phyloP scores from a whole-genome alignment of 345 rosid genomes.

The Eucalyptus regnans region DNA sequence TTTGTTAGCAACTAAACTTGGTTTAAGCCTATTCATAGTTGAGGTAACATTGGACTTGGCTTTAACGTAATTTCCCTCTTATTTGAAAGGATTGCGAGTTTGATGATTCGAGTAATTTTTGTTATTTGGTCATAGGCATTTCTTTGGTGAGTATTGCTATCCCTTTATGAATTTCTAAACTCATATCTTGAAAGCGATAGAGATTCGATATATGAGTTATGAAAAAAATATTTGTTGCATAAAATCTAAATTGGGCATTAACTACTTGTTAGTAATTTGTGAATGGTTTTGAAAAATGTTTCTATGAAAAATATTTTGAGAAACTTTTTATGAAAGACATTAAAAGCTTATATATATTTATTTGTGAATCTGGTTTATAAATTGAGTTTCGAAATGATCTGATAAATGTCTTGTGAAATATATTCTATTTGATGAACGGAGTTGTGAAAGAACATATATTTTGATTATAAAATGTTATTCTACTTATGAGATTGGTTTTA shows the following conservation, averaged over 20 bases:
- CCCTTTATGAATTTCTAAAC: not conserved
- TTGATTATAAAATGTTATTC: not conserved
- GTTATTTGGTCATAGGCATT: not conserved
- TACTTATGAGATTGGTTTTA: not conserved
- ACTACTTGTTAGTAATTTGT: not conserved
- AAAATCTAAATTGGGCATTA: accelerated
- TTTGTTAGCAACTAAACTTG: no score
- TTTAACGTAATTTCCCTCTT: not conserved
- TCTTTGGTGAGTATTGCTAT: not conserved
- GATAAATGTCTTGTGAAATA: not conserved
- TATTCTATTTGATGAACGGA: no score
- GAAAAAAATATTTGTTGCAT: not conserved
- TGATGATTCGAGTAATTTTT: not conserved
- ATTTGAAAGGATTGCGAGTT: not conserved
- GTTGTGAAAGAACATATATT: not conserved
- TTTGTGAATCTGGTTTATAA: not conserved
- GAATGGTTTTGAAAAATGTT: not conserved
- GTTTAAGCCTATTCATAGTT: not conserved
- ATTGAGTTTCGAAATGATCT: not conserved
- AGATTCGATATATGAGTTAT: not conserved
- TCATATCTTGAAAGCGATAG: not conserved
- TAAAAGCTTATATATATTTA: not conserved
- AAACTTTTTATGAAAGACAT: not conserved
- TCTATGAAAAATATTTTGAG: no score
- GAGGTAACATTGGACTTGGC: not conserved